Percentiles rank a stretch among this genome's conserved stretches.
Evolutionary conservation across 768 basidiomycete species (phyloP).

Genomic region (Butyriboletus loyo): DNA sequence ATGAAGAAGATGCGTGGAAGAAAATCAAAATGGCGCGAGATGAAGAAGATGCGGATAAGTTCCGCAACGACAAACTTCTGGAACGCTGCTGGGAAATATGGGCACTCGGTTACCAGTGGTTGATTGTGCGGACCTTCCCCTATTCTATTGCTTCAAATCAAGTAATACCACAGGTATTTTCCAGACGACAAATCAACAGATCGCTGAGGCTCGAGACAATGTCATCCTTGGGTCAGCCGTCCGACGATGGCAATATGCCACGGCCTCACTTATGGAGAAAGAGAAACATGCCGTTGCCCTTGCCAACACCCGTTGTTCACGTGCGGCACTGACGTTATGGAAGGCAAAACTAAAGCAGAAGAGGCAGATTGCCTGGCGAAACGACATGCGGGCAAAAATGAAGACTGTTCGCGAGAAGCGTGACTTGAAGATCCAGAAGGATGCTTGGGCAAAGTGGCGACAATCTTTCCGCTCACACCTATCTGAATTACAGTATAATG

Average conservation of each 20-base stretch:
- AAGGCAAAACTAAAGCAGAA: constrained; percentile 49
- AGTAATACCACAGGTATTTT: constrained; percentile 7
- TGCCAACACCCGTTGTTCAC: constrained; percentile 45
- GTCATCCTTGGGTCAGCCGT: constrained; percentile 58
- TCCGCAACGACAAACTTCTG: constrained; percentile 58
- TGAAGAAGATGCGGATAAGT: constrained; percentile 68
- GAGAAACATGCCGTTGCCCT: constrained; percentile 42
- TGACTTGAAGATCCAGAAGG: constrained; percentile 50
- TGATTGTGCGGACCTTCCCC: constrained; percentile 50
- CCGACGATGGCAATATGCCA: constrained; percentile 56
- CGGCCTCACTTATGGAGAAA: constrained; percentile 36
- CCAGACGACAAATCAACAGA: constrained; percentile 71
- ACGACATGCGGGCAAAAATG: constrained; percentile 72
- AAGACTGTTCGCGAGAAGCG: constrained; percentile 54
- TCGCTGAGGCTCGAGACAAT: constrained; percentile 64
- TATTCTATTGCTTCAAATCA: constrained; percentile 13
- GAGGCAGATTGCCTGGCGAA: constrained; percentile 58
- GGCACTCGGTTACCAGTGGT: constrained; percentile 69
- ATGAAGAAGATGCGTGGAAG: constrained; percentile 77
- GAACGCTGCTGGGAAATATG: constrained; percentile 76
- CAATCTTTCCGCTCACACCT: constrained; percentile 50
- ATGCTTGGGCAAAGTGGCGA: constrained; percentile 68
- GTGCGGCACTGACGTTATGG: constrained; percentile 50
- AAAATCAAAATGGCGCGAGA: constrained; percentile 69
- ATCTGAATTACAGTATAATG: constrained; percentile 49